Evolutionary conservation across 1,284 basidiomycete species (phyloP), one percentile per base, ranked within the genome.

Genomic region (Cutaneotrichosporon cavernicola): DNA sequence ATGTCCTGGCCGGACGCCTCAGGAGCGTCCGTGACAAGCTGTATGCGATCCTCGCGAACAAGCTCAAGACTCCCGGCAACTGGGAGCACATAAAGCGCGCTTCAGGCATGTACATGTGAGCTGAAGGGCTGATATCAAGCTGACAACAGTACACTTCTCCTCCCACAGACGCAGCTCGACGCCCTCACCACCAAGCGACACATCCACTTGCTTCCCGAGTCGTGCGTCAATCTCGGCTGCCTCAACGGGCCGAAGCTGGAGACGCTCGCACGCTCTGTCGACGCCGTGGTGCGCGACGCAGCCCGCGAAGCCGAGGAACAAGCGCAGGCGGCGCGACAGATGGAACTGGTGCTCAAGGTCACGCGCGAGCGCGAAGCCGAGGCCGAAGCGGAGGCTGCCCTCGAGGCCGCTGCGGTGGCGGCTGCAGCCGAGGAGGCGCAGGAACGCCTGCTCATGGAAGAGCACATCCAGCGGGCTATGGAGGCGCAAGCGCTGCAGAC

Each of bases 1-100:
- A 84, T 79, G 91, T 90, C 68, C 98, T 99, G 95, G 88, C 94
- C 0, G 85, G 88, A 52, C 87, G 96, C 52, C 93, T 99, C 76
- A 93, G 94, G 71, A 85, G 86, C 63, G 97, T 97, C 88, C 88
- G 96, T 50, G 84, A 89, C 73, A 86, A 90, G 82, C 84, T 99
- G 69, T 86, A 86, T 81, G 84, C 87, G 62, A 78, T 92, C 69
- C 80, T 99, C 76, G 90, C 88, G 26, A 86, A 76, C 65, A 79
- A 91, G 81, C 82, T 92, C 74, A 86, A 92, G 82, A 98, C 96
- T 57, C 95, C 96, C 0, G 92, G 92, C 0, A 86, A 85, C 69
- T 99, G 96, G 96, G 85, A 88, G 22, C 94, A 98, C 80, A 91
- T 97, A 73, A 83, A 89, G 72, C 86, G 87, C 31, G 71, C 74